Evolutionary conservation across 352 stramenopile species (phyloP).

Genomic region (Peronosclerospora sorghi): DNA sequence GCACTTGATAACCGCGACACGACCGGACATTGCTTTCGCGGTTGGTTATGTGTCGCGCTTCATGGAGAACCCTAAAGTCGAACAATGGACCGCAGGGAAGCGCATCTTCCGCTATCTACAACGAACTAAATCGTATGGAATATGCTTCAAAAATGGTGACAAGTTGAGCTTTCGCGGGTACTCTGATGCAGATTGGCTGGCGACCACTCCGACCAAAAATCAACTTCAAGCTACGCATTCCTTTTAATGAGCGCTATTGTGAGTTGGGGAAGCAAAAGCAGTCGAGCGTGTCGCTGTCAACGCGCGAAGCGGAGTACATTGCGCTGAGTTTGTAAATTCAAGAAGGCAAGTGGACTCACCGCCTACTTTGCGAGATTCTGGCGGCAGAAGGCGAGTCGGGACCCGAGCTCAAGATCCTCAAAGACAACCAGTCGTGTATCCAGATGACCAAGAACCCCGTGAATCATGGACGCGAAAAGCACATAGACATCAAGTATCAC

Average conservation of each 20-base stretch:
- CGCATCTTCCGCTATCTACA: constrained; percentile 11
- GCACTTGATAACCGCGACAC: constrained; percentile 12
- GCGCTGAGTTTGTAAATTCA: constrained; percentile 1
- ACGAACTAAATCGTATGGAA: constrained; percentile 12
- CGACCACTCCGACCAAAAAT: constrained; percentile 4
- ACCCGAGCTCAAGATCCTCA: constrained; percentile 4
- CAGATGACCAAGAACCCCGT: constrained; percentile 4
- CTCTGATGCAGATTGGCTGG: constrained; percentile 8
- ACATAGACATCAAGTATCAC: constrained; percentile 23
- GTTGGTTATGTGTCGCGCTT: constrained; percentile 10
- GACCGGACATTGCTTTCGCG: constrained; percentile 9
- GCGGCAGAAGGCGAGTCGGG: not conserved
- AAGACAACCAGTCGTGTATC: constrained; percentile 8
- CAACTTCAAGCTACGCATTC: constrained; percentile 4
- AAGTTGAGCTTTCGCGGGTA: constrained; percentile 5
- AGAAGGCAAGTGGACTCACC: constrained; percentile 2
- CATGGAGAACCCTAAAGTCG: constrained; percentile 12
- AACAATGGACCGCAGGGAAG: constrained; percentile 13
- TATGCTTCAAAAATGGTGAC: constrained; percentile 2
- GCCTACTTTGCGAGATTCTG: constrained; percentile 3
- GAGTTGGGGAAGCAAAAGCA: constrained; percentile 4
- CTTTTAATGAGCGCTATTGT: not conserved
- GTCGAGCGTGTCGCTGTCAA: constrained; percentile 5
- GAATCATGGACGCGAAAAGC: constrained; percentile 18
- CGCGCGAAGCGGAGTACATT: constrained; percentile 6